Evolutionary conservation across 2,329 filamentous ascomycete species (phyloP).

Genomic region (Aspergillus sp.): DNA sequence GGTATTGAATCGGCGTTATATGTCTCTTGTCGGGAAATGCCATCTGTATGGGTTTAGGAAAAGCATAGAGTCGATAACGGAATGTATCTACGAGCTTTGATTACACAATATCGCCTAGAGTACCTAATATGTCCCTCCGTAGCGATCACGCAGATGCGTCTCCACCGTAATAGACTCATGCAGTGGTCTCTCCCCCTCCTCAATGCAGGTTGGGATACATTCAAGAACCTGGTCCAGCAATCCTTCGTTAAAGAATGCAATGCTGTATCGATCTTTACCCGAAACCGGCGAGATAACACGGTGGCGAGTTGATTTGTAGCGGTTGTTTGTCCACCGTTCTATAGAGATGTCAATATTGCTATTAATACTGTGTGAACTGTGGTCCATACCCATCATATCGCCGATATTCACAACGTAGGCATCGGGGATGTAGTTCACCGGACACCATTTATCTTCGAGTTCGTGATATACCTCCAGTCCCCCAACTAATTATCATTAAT

Average conservation of each 20-base stretch:
- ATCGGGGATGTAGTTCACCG: not conserved
- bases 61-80: too few species aligned
- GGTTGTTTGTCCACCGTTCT: constrained; percentile 6
- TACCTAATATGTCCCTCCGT: not conserved
- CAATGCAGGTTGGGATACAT: constrained; percentile 4
- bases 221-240: constrained; percentile 1
- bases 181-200: not conserved
- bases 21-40: too few species aligned
- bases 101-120: too few species aligned
- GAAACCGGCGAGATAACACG: constrained; percentile 3
- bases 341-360: not conserved
- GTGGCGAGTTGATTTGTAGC: constrained; percentile 4
- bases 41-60: too few species aligned
- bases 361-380: not conserved
- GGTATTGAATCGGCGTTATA: too few species aligned
- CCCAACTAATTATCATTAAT: not conserved
- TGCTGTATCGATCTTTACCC: not conserved
- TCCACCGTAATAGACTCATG: constrained; percentile 6
- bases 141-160: not conserved
- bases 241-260: constrained; percentile 10
- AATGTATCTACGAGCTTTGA: too few species aligned
- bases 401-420: constrained; percentile 5
- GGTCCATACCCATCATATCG: not conserved
- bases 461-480: constrained; percentile 3
- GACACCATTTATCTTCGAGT: not conserved